phyloP scores from a whole-genome alignment of 2,329 filamentous ascomycete genomes.

The Trichoderma koningii region DNA sequence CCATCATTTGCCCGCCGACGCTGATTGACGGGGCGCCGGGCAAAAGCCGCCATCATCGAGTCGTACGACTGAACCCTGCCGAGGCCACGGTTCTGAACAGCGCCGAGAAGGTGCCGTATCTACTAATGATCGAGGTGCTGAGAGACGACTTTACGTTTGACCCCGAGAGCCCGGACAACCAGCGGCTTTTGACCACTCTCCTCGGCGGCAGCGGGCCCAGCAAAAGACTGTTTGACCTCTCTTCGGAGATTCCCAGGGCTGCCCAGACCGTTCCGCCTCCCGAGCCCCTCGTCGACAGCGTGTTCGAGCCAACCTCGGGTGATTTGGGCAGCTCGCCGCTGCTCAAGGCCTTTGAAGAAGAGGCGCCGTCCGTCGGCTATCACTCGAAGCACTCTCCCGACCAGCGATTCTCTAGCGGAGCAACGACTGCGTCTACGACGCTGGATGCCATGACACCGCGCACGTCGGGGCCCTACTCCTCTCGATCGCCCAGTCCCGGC shows the following conservation, averaged over 20 bases:
- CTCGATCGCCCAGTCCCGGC: slow-evolving; percentile 68
- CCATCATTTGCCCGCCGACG: slow-evolving; percentile 75
- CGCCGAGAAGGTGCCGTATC: slow-evolving; percentile 80
- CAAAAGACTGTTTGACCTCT: slow-evolving; percentile 67
- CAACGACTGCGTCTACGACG: slow-evolving; percentile 60
- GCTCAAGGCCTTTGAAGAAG: slow-evolving; percentile 60
- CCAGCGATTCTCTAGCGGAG: slow-evolving; percentile 63
- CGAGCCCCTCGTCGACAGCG: slow-evolving; percentile 64
- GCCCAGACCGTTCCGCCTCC: slow-evolving; percentile 44
- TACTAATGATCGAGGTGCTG: slow-evolving; percentile 82
- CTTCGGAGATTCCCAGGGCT: slow-evolving; percentile 63
- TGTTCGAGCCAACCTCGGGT: slow-evolving; percentile 79
- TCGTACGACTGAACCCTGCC: slow-evolving; percentile 79
- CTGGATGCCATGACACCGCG: slow-evolving; percentile 66
- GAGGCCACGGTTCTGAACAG: slow-evolving; percentile 85
- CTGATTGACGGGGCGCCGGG: slow-evolving; percentile 72
- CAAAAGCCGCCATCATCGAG: slow-evolving; percentile 76
- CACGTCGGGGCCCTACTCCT: slow-evolving; percentile 68
- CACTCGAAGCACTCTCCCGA: slow-evolving; percentile 36
- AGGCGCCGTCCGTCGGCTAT: slow-evolving; percentile 39
- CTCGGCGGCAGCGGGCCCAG: slow-evolving; percentile 58
- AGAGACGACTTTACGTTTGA: slow-evolving; percentile 83
- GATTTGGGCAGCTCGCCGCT: slow-evolving; percentile 75
- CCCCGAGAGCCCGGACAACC: slow-evolving; percentile 71
- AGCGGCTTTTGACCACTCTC: slow-evolving; percentile 62